These are phyloP conservation scores for Cupressus sempervirens DNA, from an alignment of 75 land plant genomes.

Conservation along the genomic window DNA sequence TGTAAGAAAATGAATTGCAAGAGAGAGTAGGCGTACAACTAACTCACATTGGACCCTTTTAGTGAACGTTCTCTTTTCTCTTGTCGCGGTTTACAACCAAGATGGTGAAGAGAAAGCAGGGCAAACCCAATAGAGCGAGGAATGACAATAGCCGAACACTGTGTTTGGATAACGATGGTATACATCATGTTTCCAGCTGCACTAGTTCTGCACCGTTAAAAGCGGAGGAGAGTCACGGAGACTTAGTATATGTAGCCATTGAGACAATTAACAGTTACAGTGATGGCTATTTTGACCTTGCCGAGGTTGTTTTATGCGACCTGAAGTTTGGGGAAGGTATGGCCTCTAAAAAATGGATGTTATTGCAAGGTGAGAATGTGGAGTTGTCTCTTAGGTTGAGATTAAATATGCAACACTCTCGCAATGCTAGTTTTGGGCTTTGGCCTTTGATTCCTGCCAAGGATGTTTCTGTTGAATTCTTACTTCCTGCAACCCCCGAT, in stretches of 20 bases:
- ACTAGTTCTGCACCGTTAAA: background rate
- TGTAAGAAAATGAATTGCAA: too few species aligned
- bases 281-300: conserved; percentile 39
- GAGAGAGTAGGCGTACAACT: too few species aligned
- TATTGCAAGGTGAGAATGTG: background rate
- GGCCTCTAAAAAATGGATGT: conserved; percentile 10
- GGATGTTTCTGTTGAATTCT: conserved; percentile 48
- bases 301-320: conserved; percentile 43
- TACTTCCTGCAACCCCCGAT: conserved; percentile 1
- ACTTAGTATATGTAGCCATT: background rate
- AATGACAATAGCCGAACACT: background rate
- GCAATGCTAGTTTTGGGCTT: conserved; percentile 38
- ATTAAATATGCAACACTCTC: conserved; percentile 22
- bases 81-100: background rate
- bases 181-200: background rate
- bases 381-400: conserved; percentile 35
- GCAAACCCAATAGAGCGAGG: conserved; percentile 2
- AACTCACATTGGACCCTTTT: too few species aligned
- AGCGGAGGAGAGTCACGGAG: background rate
- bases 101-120: conserved; percentile 20
- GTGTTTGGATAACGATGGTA: background rate
- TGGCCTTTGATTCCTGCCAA: conserved; percentile 45
- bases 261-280: background rate
- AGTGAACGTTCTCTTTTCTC: background rate
- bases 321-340: conserved; percentile 21